phyloP scores from a whole-genome alignment of 164 flowering plant species.

The Sedum album region DNA sequence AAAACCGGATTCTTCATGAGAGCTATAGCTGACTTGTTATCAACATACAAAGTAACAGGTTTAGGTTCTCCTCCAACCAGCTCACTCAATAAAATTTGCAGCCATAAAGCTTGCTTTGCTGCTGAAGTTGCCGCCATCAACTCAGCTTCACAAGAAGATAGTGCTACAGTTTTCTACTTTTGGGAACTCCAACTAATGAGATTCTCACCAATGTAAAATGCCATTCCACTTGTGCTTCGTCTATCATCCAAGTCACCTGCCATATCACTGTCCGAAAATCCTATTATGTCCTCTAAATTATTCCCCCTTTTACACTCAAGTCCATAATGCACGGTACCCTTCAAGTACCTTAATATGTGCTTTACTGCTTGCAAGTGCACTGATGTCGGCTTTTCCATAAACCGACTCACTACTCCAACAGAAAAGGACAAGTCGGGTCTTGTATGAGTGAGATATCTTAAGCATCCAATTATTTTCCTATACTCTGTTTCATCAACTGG shows the following conservation, averaged over 20 bases:
- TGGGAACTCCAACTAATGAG: not conserved
- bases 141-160: constrained; percentile 4
- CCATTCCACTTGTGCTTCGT: not conserved
- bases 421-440: not conserved
- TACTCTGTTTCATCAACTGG: not conserved
- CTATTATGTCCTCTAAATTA: not conserved
- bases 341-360: not conserved
- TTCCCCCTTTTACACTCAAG: not conserved
- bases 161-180: not conserved
- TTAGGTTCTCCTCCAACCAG: no score
- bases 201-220: not conserved
- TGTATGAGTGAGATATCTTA: not conserved
- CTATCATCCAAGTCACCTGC: constrained; percentile 3
- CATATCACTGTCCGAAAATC: not conserved
- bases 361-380: not conserved
- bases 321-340: not conserved
- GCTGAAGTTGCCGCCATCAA: no score
- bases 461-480: not conserved
- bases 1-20: no score
- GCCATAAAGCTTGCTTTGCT: no score
- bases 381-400: not conserved
- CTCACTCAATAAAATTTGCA: no score
- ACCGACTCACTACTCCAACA: not conserved
- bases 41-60: no score
- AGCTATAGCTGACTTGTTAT: no score